Evolutionary conservation across 2,329 filamentous ascomycete species (phyloP), one percentile per base, ranked within the genome.

Genomic region (Exserohilum turcica): DNA sequence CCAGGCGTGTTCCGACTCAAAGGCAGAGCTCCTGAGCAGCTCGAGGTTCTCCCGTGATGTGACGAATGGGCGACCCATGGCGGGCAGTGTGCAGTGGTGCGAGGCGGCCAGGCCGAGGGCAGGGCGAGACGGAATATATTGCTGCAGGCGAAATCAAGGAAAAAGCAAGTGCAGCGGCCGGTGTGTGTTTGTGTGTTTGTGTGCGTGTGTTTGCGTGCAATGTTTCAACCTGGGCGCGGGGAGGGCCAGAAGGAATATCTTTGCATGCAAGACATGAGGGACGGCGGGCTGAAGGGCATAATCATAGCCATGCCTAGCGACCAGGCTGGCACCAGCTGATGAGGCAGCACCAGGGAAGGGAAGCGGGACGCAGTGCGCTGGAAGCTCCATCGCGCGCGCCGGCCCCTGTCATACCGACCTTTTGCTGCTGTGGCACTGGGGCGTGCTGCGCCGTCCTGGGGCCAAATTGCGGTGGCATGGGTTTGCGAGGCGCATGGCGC

Each of bases 1-100:
- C 66, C 70, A 72, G 46, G 71, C 70, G 51, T 74, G 71, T 50
- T 74, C 71, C 10, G 62, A 67, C 52, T 74, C 71, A 47, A 74
- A 74, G 44, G 71, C 71, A 5, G 70, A 73, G 55, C 71, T 73
- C 48, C 71, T 63, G 38, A 74, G 47, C 39, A 73, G 56, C 56
- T 71, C 66, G 19, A 74, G 68, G 37, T 72, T 64, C 28, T 72
- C 66, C 51, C 39, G 65, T 13, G 64, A 64, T 42, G 64, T 68
- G 48, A 65, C 29, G 27, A 63, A 60, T 31, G 61, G 52, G 9
- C 56, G 65, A 33, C 62, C 67, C 68, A 71, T 71, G 48, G 54
- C 54, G 58, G 56, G 57, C 49, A 33, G n/a, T 54, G 51, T 42
- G 31, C 38, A 33, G 36, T 44, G 21, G 18, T 49, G 10, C 7